phyloP scores from a whole-genome alignment of 2,329 filamentous ascomycete genomes.

The Zalaria sp. region DNA sequence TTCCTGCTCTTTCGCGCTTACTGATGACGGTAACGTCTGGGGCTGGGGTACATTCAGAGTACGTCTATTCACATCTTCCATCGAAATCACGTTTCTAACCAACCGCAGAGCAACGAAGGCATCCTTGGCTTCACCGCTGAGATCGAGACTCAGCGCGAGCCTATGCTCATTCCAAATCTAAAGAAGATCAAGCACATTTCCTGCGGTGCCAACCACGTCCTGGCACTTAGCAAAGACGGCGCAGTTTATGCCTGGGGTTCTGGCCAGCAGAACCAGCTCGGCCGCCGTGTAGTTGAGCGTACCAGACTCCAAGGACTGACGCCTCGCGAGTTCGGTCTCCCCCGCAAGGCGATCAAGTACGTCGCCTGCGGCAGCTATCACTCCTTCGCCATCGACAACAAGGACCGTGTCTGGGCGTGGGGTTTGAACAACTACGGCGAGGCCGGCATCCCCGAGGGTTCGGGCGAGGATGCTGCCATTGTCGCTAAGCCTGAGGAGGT shows the following conservation, averaged over 20 bases:
- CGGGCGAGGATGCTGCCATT: conserved; percentile 54
- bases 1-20: conserved; percentile 63
- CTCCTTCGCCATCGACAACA: conserved; percentile 58
- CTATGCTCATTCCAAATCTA: conserved; percentile 44
- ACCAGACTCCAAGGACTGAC: conserved; percentile 39
- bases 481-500: conserved; percentile 60
- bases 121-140: conserved; percentile 48
- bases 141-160: conserved; percentile 37
- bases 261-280: conserved; percentile 58
- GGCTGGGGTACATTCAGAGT: conserved; percentile 75
- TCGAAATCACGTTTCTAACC: conserved; percentile 2
- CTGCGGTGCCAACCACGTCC: conserved; percentile 56
- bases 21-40: conserved; percentile 60
- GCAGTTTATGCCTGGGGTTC: conserved; percentile 58
- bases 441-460: conserved; percentile 51
- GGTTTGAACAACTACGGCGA: conserved; percentile 80
- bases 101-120: conserved; percentile 44
- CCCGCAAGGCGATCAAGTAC: conserved; percentile 42
- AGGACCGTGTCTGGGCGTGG: conserved; percentile 64
- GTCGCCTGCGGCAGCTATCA: conserved; percentile 65
- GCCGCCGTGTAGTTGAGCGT: conserved; percentile 48
- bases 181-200: conserved; percentile 52
- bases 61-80: conserved; percentile 13
- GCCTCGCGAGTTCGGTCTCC: conserved; percentile 44
- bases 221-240: conserved; percentile 52